Base-by-base conservation (phyloP, 2,329 filamentous ascomycete species). In the Pseudocercospora ulei region DNA sequence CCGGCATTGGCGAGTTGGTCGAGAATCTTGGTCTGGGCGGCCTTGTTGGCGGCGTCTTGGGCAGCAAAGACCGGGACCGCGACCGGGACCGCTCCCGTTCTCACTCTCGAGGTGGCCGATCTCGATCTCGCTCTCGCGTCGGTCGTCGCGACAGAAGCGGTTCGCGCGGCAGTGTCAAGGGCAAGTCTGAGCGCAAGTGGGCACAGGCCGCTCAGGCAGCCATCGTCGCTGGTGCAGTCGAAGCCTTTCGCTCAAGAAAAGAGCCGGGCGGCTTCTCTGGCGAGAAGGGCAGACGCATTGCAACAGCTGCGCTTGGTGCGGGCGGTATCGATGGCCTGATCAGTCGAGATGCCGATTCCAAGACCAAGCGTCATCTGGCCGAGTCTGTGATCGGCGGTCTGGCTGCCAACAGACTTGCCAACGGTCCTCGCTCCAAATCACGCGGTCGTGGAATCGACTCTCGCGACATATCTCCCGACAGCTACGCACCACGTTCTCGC, bases 341-440 rank as follows among this genome's bases (percentile, higher is more conserved):
- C 40, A 75, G 78, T 50, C 68, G 68, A 35, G 72, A 86, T 53
- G 72, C 78, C 4, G 76, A 80, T 52, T 78, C 83, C 59, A 79
- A 86, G 65, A 65, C 65, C 49, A 93, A 86, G 64, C 76, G 84
- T 31, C 82, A 90, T 53, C 72, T 94, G 39, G 70, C 86, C 25
- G 84, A 93, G 60, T 83, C 87, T 23, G 86, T 92, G 39, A 74
- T 95, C 43, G 87, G 86, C 56, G 88, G 88, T 61, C 72, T 95
- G 29, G 76, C 88, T 19, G 82, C 84, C 28, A 93, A 86, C 63
- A 80, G 83, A 38, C 66, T 94, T 45, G 75, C 93, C 59, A 87
- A 94, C 56, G 87, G 87, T 12, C 76, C 81, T 70, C 64, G 75
- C 69, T 60, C 75, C 72, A 56, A 80, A 76, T 58, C 77, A 70